A percentile compares a stretch with the other conserved stretches of the same genome.
Conservation (phyloP, 768 basidiomycete species). For the Lanmaoa rubissima region DNA sequence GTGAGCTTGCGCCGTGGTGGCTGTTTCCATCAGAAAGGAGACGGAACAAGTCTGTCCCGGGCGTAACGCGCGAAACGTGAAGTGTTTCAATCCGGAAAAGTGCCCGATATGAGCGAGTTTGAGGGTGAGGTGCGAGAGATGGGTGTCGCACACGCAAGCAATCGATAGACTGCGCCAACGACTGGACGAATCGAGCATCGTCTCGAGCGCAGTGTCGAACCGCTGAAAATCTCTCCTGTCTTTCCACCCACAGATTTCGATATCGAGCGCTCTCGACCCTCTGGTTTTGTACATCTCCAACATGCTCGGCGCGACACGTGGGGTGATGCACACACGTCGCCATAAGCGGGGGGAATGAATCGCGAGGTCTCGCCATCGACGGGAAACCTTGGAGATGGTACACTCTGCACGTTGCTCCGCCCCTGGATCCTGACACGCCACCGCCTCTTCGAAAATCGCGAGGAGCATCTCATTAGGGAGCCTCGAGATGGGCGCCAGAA, state of each 20-base stretch:
- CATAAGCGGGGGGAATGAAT: constrained; percentile 32
- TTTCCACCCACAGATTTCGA: constrained; percentile 29
- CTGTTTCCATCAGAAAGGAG: constrained; percentile 23
- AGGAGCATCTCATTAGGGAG: constrained; percentile 33
- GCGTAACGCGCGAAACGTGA: constrained; percentile 30
- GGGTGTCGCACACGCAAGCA: constrained; percentile 27
- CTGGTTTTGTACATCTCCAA: constrained; percentile 27
- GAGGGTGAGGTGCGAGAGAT: constrained; percentile 29
- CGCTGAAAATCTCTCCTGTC: constrained; percentile 33
- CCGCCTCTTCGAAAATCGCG: constrained; percentile 31
- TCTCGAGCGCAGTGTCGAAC: constrained; percentile 27
- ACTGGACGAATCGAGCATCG: constrained; percentile 24
- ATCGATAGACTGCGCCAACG: constrained; percentile 31
- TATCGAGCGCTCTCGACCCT: constrained; percentile 25
- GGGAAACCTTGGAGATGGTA: constrained; percentile 31
- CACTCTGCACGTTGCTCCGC: constrained; percentile 22
- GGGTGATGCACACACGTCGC: constrained; percentile 28
- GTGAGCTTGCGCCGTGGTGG: constrained; percentile 3
- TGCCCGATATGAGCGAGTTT: constrained; percentile 21
- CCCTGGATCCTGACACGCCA: constrained; percentile 23
- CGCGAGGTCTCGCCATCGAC: constrained; percentile 32
- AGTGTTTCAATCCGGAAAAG: constrained; percentile 27
- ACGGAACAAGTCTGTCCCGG: constrained; percentile 30
- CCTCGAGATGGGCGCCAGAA: constrained; percentile 28
- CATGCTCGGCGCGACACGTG: constrained; percentile 17